These are phyloP conservation scores for Fragilaria radians DNA, from an alignment of 108 stramenopile species.

Conservation along the genomic window DNA sequence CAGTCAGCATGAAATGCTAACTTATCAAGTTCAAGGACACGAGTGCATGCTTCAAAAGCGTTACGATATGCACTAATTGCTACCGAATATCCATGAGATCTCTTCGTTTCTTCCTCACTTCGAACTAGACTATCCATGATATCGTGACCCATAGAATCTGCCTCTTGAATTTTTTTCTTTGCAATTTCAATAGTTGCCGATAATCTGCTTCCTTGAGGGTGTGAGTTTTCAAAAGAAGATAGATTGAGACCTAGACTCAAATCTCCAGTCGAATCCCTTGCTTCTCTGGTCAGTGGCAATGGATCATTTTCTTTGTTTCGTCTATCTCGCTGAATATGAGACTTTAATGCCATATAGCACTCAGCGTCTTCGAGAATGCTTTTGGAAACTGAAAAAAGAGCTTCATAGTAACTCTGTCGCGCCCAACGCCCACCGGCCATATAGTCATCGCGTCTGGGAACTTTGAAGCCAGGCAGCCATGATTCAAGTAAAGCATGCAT, in stretches of 20 bases:
- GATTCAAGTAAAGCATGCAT: conserved; percentile 75
- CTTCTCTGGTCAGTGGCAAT: conserved; percentile 48
- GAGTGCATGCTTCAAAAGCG: conserved; percentile 64
- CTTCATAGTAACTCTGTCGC: conserved; percentile 83
- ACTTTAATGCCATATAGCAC: conserved; percentile 69
- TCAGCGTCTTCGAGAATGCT: conserved; percentile 84
- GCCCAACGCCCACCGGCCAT: conserved; percentile 89
- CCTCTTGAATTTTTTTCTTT: conserved; percentile 11
- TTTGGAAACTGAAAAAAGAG: conserved; percentile 62
- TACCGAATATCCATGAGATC: conserved; percentile 20
- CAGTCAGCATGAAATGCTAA: conserved; percentile 73
- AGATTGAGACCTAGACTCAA: not conserved
- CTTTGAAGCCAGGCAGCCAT: conserved; percentile 79
- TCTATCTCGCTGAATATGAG: conserved; percentile 69
- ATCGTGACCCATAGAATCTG: conserved; percentile 42
- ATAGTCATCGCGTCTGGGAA: conserved; percentile 81
- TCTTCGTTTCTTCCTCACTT: conserved; percentile 28
- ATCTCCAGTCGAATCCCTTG: conserved; percentile 1
- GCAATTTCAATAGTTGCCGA: not conserved
- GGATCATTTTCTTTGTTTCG: conserved; percentile 65
- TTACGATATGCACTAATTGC: conserved; percentile 47
- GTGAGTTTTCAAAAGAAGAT: not conserved
- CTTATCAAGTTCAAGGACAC: conserved; percentile 65
- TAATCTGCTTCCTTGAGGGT: not conserved
- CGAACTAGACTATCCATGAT: conserved; percentile 27